Evolutionary conservation across 768 basidiomycete species (phyloP).

Genomic region (Cytidiella melzeri): DNA sequence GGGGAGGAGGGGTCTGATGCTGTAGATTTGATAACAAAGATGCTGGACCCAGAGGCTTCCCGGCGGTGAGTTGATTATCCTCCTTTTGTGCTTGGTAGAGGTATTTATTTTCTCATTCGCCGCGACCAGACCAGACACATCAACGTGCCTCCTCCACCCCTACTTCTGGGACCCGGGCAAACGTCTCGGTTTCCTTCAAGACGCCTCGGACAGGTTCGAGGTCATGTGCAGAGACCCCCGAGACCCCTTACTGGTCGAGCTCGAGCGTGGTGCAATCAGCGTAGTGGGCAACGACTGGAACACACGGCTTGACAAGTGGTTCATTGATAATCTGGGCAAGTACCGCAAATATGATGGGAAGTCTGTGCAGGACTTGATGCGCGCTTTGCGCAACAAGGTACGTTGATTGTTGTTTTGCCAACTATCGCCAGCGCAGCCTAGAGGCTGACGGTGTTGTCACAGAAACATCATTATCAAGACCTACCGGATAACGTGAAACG

Average conservation of each 20-base stretch:
- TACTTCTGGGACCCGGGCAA: constrained; percentile 94
- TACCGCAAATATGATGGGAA: constrained; percentile 94
- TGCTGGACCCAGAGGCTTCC: constrained; percentile 75
- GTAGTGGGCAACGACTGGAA: constrained; percentile 94
- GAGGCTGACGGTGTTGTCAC: constrained; percentile 4
- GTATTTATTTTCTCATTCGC: background rate
- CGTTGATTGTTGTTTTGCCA: constrained; percentile 17
- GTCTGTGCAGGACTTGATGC: constrained; percentile 85
- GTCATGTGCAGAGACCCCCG: constrained; percentile 94
- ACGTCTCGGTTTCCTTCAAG: constrained; percentile 90
- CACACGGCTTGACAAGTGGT: constrained; percentile 74
- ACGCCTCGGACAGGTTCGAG: constrained; percentile 96
- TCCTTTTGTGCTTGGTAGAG: background rate
- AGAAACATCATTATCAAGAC: constrained; percentile 99
- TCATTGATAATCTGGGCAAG: constrained; percentile 93
- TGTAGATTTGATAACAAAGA: constrained; percentile 65
- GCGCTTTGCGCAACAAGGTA: constrained; percentile 94
- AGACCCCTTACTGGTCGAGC: constrained; percentile 62
- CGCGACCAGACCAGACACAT: constrained; percentile 77
- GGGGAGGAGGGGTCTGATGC: constrained; percentile 96
- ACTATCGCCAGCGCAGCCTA: background rate
- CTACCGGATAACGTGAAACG: constrained; percentile 87
- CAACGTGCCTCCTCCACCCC: constrained; percentile 83
- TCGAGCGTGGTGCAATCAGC: constrained; percentile 62
- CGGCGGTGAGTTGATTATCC: constrained; percentile 52